Base-by-base conservation (phyloP, 108 stramenopile genomes). In the Licmophora abbreviata region DNA sequence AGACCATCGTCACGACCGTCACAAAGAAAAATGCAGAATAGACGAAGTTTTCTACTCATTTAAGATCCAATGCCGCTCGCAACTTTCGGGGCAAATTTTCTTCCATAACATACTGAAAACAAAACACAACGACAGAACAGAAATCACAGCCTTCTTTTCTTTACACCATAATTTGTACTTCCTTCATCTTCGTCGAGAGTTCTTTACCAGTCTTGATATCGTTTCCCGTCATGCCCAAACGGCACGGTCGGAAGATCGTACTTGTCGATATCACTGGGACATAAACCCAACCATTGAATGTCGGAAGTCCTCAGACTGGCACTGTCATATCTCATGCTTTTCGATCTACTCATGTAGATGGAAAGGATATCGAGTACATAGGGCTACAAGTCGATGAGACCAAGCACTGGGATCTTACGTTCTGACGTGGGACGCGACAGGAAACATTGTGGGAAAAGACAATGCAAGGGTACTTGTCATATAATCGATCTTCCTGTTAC, bases 101-200 rank as follows among this genome's bases (percentile, higher is more conserved):
- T 61, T 98, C 88, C 11, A 95, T 95, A 24, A 98, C 71, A 61
- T 95, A 98, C 56, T 98, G 97, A 65, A 98, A 98, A 5, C 97
- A 95, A 79, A 94, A 96, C 6, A 48, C 22, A 83, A 82, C 0
- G 83, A 86, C 49, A 96, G 68, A 3, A 92, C 93, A 82, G 93
- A 95, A 43, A 98, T 98, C 70, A 96, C 97, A 0, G 97, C 97
- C 77, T 96, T 98, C 33, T 94, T 80, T 71, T 95, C 95, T 86
- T 52, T 88, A 88, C 48, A 97, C 86, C 97, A 96, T 97, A 15
- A 78, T 78, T 64, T 94, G 72, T 37, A 97, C 60, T 61, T 98
- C 97, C 54, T 86, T 90, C 72, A 87, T 79, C 97, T 98, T 95
- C 54, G 94, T 74, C 29, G 96, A 55, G 37, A 98, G 63, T 46